A percentile compares a stretch with the other conserved stretches of the same genome.
phyloP scores from a whole-genome alignment of 2,329 filamentous ascomycete species.

The Elsinoe arachidis region DNA sequence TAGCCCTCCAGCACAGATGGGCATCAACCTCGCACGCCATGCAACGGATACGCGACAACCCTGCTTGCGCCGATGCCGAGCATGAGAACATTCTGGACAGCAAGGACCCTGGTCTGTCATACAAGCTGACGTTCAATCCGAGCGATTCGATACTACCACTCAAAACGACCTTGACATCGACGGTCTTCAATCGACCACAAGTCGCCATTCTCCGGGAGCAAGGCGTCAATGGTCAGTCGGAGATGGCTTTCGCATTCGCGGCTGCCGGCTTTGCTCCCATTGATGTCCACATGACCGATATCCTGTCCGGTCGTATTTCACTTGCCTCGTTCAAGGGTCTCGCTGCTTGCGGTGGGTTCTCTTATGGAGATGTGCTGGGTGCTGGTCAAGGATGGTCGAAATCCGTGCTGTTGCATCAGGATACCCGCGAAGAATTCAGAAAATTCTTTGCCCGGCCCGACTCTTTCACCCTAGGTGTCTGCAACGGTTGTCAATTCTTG shows the following conservation, averaged over 20 bases:
- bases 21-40: constrained; percentile 80
- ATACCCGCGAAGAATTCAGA: constrained; percentile 68
- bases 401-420: constrained; percentile 74
- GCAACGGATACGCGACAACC: constrained; percentile 85
- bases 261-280: constrained; percentile 84
- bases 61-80: constrained; percentile 75
- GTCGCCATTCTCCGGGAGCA: constrained; percentile 94
- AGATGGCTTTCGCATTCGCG: constrained; percentile 95
- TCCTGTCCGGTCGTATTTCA: constrained; percentile 68
- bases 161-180: constrained; percentile 51
- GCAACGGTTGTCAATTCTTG: constrained; percentile 96
- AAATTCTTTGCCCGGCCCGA: constrained; percentile 79
- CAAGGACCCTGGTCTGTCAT: constrained; percentile 72
- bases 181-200: constrained; percentile 57
- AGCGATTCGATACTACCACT: constrained; percentile 67
- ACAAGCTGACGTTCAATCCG: constrained; percentile 72
- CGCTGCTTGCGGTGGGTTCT: constrained; percentile 94
- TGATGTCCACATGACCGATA: constrained; percentile 94
- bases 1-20: constrained; percentile 79
- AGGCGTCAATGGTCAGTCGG: constrained; percentile 90
- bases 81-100: constrained; percentile 66
- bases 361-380: constrained; percentile 83
- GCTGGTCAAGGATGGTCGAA: constrained; percentile 97
- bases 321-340: constrained; percentile 78
- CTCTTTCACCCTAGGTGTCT: constrained; percentile 88